Percentiles rank a stretch among this genome's conserved stretches.
phyloP scores from a whole-genome alignment of 2,329 filamentous ascomycete genomes.

The Lasiodiplodia theobromae region DNA sequence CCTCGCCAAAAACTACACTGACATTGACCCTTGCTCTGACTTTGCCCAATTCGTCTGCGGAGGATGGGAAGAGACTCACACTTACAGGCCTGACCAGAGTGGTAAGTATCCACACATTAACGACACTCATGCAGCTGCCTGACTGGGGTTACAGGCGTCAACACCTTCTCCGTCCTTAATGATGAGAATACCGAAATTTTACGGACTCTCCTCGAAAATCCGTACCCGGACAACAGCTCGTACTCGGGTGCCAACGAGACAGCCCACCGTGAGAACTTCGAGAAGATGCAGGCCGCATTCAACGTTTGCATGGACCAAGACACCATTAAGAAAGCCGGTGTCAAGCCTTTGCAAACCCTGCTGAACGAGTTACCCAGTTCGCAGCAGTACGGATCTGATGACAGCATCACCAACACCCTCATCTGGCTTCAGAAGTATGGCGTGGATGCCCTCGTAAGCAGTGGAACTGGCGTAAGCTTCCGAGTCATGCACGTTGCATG shows the following conservation, averaged over 20 bases:
- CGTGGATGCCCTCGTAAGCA: not conserved
- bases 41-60: conserved; percentile 74
- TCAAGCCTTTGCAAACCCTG: conserved; percentile 63
- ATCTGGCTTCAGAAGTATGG: not conserved
- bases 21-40: conserved; percentile 72
- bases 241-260: conserved; percentile 39
- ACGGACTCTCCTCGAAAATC: not conserved
- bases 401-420: not conserved
- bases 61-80: conserved; percentile 69
- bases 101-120: not conserved
- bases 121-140: not conserved
- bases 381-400: not conserved
- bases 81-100: conserved; percentile 68
- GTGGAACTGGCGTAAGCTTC: too few species aligned
- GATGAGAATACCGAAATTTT: not conserved
- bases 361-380: conserved; percentile 38
- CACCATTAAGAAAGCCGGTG: conserved; percentile 61
- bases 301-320: conserved; percentile 71
- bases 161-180: not conserved
- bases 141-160: conserved; percentile 32
- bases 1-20: conserved; percentile 58
- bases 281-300: conserved; percentile 70
- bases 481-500: not conserved
- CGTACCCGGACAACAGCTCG: conserved; percentile 26
- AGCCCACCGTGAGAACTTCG: conserved; percentile 67